These are phyloP conservation scores for Fusarium cyanostomum DNA, from an alignment of 2,329 filamentous ascomycete genomes.

Conservation along the genomic window DNA sequence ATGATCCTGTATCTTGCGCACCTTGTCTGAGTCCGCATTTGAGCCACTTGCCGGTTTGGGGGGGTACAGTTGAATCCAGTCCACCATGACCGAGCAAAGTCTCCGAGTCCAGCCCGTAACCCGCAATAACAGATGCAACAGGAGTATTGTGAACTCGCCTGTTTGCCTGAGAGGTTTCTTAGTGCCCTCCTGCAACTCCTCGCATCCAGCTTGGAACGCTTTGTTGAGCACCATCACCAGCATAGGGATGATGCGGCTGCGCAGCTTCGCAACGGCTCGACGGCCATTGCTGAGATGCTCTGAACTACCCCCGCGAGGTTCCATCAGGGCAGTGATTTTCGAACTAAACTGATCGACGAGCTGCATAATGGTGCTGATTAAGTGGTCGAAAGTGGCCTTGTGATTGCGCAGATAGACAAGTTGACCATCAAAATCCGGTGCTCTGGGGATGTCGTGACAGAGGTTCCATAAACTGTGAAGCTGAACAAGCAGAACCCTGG, in stretches of 20 bases:
- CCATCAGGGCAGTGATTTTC: constrained; percentile 9
- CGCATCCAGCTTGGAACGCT: constrained; percentile 32
- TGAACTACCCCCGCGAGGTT: background rate
- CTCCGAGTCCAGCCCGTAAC: constrained; percentile 29
- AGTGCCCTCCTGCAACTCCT: background rate
- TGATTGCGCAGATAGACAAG: constrained; percentile 21
- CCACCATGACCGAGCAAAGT: constrained; percentile 18
- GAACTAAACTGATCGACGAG: constrained; percentile 13
- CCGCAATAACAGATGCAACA: constrained; percentile 25
- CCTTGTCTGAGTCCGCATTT: background rate
- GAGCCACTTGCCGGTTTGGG: background rate
- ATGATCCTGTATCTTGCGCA: background rate
- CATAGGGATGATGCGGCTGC: constrained; percentile 39
- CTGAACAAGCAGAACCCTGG: constrained; percentile 19
- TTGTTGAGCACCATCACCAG: constrained; percentile 37
- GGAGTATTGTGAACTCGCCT: constrained; percentile 33
- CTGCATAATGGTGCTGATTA: constrained; percentile 16
- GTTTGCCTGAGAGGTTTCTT: background rate
- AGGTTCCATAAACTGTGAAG: constrained; percentile 24
- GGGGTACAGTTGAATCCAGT: constrained; percentile 20
- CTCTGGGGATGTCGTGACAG: constrained; percentile 26
- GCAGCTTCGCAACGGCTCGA: constrained; percentile 17
- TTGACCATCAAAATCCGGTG: constrained; percentile 20
- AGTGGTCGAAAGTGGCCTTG: background rate
- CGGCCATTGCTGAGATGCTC: background rate